These are phyloP conservation scores for Gossypium thurberi DNA, from an alignment of 345 rosid species.

Conservation along the genomic window DNA sequence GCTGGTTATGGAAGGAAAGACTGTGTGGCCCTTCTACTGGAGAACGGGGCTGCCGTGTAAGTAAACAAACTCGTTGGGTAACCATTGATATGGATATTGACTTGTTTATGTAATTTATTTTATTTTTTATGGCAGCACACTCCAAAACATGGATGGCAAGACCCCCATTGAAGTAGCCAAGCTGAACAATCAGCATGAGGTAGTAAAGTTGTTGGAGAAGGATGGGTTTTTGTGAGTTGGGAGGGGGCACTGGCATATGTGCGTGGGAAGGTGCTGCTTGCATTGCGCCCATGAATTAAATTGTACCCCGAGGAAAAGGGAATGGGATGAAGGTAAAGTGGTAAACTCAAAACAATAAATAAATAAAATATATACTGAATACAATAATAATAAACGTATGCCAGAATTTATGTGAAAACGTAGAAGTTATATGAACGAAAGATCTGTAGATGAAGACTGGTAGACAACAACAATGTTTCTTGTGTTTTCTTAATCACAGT, in stretches of 20 bases:
- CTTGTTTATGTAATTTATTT: neutral
- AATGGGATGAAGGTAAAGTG: neutral
- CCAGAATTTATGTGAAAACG: no score
- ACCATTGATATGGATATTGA: neutral
- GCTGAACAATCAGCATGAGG: slow-evolving; percentile 84
- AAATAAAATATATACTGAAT: no score
- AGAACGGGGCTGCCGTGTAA: slow-evolving; percentile 97
- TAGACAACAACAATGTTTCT: no score
- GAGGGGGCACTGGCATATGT: neutral
- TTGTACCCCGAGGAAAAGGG: neutral
- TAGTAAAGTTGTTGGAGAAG: slow-evolving; percentile 54
- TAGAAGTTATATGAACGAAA: no score
- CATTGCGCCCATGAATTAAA: neutral
- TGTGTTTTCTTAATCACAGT: no score
- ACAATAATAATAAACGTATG: neutral
- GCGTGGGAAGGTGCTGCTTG: neutral
- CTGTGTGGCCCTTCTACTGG: slow-evolving; percentile 83
- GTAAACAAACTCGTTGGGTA: slow-evolving; percentile 16
- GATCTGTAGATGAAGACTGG: no score
- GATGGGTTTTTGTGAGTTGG: slow-evolving; percentile 30
- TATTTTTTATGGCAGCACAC: slow-evolving; percentile 24
- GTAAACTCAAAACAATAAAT: neutral
- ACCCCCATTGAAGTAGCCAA: slow-evolving; percentile 95
- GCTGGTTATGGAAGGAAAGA: slow-evolving; percentile 98
- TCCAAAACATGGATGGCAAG: slow-evolving; percentile 91